Conservation (phyloP, 2,329 filamentous ascomycete genomes). For the Coniochaeta prunicola region DNA sequence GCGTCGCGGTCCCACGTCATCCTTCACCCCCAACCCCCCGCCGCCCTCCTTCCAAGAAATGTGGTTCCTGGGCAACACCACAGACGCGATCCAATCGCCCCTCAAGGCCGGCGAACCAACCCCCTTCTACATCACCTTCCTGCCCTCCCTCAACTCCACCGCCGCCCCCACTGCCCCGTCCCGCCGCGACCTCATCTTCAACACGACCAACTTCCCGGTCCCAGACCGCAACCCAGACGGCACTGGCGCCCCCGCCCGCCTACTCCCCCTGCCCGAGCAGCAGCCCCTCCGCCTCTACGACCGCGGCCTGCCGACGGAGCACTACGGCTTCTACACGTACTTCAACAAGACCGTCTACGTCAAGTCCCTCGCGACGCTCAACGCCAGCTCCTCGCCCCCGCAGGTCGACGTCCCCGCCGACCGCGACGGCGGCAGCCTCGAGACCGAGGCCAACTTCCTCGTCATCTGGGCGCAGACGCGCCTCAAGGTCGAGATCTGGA, state of each 20-base stretch:
- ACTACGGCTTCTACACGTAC: conserved; percentile 92
- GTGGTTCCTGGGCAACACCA: conserved; percentile 77
- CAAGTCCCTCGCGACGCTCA: conserved; percentile 45
- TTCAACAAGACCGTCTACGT: conserved; percentile 84
- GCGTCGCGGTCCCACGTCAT: conserved; percentile 8
- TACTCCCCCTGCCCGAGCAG: conserved; percentile 61
- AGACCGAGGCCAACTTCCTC: conserved; percentile 45
- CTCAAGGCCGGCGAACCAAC: conserved; percentile 79
- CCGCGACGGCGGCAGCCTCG: conserved; percentile 44
- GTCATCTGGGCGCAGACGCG: conserved; percentile 55
- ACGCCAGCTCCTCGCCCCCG: conserved; percentile 35
- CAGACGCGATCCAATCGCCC: conserved; percentile 59
- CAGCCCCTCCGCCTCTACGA: conserved; percentile 85
- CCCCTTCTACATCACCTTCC: conserved; percentile 78
- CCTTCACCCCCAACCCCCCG: conserved; percentile 44
- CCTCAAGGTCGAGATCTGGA: conserved; percentile 61
- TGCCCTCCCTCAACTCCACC: conserved; percentile 35
- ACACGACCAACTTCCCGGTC: conserved; percentile 42
- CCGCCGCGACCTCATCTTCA: conserved; percentile 16
- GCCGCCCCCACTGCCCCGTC: conserved; percentile 18
- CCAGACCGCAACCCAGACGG: conserved; percentile 61
- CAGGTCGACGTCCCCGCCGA: conserved; percentile 37
- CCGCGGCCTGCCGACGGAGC: conserved; percentile 70
- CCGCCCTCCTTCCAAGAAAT: conserved; percentile 63
- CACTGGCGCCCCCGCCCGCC: conserved; percentile 60